Conservation (phyloP, 768 basidiomycete genomes). For the Rubroboletus pulcherrimus region DNA sequence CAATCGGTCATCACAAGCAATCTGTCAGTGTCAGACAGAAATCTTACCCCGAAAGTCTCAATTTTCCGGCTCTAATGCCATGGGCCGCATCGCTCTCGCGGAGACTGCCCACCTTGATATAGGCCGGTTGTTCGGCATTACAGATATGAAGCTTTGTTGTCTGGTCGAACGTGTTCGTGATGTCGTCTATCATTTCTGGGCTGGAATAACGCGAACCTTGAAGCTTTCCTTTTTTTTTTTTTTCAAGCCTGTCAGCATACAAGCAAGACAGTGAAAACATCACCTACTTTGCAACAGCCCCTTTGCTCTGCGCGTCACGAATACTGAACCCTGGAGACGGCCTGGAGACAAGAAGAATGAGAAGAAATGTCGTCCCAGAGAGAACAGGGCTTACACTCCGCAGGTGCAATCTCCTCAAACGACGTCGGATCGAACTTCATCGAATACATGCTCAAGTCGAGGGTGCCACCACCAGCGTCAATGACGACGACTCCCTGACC, state of each 20-base stretch:
- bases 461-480: conserved; percentile 45
- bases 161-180: conserved; percentile 34
- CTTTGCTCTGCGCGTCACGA: conserved; percentile 32
- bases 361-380: not conserved
- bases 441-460: conserved; percentile 40
- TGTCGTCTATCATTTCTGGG: conserved; percentile 29
- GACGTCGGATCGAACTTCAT: conserved; percentile 33
- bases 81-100: conserved; percentile 30
- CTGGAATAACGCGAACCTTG: conserved; percentile 24
- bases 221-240: conserved; percentile 20
- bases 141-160: conserved; percentile 38
- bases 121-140: conserved; percentile 30
- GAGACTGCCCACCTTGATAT: conserved; percentile 36
- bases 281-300: conserved; percentile 30
- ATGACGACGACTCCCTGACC: conserved; percentile 40
- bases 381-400: conserved; percentile 24
- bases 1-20: not conserved
- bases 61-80: conserved; percentile 32
- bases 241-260: not conserved
- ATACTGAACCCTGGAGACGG: conserved; percentile 36
- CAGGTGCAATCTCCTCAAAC: conserved; percentile 34
- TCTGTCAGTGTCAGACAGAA: not conserved
- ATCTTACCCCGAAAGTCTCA: conserved; percentile 35
- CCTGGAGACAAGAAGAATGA: conserved; percentile 16
- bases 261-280: not conserved